phyloP scores from a whole-genome alignment of 495 filamentous ascomycete species.

The Xylaria nigripes region DNA sequence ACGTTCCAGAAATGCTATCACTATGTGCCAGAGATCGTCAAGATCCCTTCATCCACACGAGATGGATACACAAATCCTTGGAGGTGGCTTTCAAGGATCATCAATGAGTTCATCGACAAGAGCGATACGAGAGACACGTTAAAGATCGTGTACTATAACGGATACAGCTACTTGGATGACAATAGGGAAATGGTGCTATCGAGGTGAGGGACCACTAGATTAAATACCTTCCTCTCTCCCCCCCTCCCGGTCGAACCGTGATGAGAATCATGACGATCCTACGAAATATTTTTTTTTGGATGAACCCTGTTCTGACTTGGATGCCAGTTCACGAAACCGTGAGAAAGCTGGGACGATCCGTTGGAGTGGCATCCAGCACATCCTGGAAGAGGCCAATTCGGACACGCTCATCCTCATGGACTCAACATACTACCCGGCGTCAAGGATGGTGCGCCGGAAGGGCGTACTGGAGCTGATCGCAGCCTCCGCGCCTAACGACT shows the following conservation, averaged over 20 bases:
- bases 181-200: constrained; percentile 41
- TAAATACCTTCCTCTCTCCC: background rate
- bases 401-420: constrained; percentile 46
- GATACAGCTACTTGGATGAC: constrained; percentile 38
- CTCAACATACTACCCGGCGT: constrained; percentile 39
- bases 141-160: constrained; percentile 43
- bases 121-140: constrained; percentile 38
- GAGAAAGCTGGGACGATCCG: constrained; percentile 33
- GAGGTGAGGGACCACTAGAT: constrained; percentile 26
- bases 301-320: background rate
- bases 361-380: constrained; percentile 41
- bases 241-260: background rate
- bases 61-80: constrained; percentile 35
- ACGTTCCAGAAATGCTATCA: constrained; percentile 37
- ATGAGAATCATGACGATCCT: background rate
- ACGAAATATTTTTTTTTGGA: too few relatives aligned
- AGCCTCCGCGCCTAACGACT: constrained; percentile 39
- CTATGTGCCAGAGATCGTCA: constrained; percentile 32
- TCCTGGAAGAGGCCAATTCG: constrained; percentile 36
- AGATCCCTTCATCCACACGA: constrained; percentile 31
- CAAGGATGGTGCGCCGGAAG: constrained; percentile 30
- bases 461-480: constrained; percentile 43
- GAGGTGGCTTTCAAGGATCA: constrained; percentile 34
- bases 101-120: constrained; percentile 37
- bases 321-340: constrained; percentile 32